Conservation (phyloP, 176 grass and related monocot species). For the Aechmea fasciata region DNA sequence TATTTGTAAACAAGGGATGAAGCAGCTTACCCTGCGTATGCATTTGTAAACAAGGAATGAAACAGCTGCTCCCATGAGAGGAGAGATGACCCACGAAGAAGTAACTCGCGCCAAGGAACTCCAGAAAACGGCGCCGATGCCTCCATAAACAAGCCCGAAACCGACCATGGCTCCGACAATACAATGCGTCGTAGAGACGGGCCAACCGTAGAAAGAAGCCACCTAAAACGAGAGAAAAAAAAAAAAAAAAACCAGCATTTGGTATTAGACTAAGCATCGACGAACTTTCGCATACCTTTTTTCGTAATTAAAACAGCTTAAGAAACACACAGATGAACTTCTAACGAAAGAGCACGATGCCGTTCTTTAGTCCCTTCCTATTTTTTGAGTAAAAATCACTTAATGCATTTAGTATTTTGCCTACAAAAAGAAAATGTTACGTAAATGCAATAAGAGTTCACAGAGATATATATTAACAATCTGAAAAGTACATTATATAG, state of each 20-base stretch:
- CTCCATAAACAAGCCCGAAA: slow-evolving; percentile 81
- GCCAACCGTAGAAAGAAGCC: slow-evolving; percentile 93
- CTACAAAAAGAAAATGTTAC: no score
- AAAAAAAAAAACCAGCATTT: no score
- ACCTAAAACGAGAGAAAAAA: slow-evolving; percentile 31
- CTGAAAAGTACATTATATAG: no score
- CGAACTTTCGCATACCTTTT: no score
- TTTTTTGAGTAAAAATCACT: no score
- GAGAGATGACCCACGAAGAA: slow-evolving; percentile 96
- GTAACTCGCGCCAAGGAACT: slow-evolving; percentile 84
- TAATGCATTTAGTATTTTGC: not conserved
- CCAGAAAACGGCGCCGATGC: slow-evolving; percentile 81
- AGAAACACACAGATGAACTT: no score
- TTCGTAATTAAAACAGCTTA: no score
- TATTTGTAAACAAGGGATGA: slow-evolving; percentile 68
- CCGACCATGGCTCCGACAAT: slow-evolving; percentile 99
- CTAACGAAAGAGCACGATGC: no score
- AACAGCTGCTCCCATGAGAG: slow-evolving; percentile 72
- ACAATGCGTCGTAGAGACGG: slow-evolving; percentile 97
- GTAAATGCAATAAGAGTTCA: no score
- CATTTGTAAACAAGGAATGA: slow-evolving; percentile 97
- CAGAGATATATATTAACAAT: no score
- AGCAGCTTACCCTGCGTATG: slow-evolving; percentile 81
- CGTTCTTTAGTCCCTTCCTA: no score
- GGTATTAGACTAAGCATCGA: no score